Conservation (phyloP, 345 rosid species). For the Corchorus olitorius region DNA sequence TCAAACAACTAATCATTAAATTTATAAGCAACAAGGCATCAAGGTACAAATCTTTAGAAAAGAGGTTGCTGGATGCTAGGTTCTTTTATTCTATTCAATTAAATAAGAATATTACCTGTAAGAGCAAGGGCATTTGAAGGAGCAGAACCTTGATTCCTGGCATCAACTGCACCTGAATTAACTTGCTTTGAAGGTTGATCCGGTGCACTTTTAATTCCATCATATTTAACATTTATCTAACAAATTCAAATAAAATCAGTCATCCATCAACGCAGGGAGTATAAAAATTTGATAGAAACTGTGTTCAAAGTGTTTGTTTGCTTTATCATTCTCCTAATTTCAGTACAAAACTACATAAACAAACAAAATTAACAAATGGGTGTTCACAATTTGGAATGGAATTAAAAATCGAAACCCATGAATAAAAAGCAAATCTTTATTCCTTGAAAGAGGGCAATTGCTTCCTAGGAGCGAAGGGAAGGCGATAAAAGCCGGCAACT, state of each 20-base stretch:
- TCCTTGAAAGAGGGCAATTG: constrained; percentile 18
- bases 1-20: too few species aligned
- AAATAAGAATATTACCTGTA: constrained; percentile 42
- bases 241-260: too few species aligned
- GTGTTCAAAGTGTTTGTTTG: neutral
- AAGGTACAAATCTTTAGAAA: too few species aligned
- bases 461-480: neutral
- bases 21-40: too few species aligned
- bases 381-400: constrained; percentile 1
- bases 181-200: constrained; percentile 47
- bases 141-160: constrained; percentile 38
- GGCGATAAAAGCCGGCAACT: neutral
- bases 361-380: constrained; percentile 5
- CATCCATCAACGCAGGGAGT: neutral
- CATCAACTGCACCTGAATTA: constrained; percentile 27
- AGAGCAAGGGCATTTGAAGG: constrained; percentile 70
- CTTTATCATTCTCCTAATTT: neutral
- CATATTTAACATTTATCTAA: too few species aligned
- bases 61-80: too few species aligned
- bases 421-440: neutral
- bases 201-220: constrained; percentile 19
- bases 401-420: neutral
- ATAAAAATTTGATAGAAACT: neutral
- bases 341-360: neutral
- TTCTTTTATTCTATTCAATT: too few species aligned